Percentiles rank a stretch among this genome's conserved stretches.
These are phyloP conservation scores for Cystofilobasidium macerans DNA, from an alignment of 768 basidiomycete species.

Conservation along the genomic window DNA sequence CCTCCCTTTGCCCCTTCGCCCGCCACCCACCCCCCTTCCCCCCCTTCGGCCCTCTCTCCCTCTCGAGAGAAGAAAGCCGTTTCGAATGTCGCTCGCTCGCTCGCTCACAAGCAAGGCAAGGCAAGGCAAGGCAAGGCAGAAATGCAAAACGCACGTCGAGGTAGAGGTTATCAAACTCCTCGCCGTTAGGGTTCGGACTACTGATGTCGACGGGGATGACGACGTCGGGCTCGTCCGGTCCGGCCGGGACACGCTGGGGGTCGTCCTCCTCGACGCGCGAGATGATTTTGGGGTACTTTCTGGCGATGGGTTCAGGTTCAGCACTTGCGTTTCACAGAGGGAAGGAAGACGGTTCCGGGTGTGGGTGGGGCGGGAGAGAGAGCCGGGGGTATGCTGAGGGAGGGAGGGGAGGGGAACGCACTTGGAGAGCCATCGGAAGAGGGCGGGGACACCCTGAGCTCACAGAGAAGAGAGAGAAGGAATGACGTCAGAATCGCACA, in stretches of 20 bases:
- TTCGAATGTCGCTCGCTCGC: no score
- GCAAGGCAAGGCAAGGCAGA: background rate
- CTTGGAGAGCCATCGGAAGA: conserved; percentile 95
- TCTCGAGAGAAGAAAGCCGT: no score
- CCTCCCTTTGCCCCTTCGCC: no score
- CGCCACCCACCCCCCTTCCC: no score
- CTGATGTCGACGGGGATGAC: conserved; percentile 68
- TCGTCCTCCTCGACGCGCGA: conserved; percentile 67
- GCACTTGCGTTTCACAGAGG: background rate
- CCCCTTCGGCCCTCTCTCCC: no score
- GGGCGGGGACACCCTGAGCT: conserved; percentile 81
- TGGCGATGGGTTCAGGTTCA: no score
- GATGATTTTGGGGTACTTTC: conserved; percentile 86
- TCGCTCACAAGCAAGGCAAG: no score
- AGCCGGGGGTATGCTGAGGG: background rate
- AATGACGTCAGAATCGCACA: background rate
- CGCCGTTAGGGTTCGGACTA: conserved; percentile 80
- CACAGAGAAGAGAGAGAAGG: background rate
- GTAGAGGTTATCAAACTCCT: conserved; percentile 92
- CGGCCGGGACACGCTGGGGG: conserved; percentile 45
- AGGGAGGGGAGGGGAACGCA: conserved; percentile 1
- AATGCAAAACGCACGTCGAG: conserved; percentile 28
- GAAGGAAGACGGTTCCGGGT: background rate
- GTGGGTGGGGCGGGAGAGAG: background rate
- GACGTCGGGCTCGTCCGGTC: conserved; percentile 48